Evolutionary conservation across 1,284 basidiomycete genomes (phyloP), one percentile per base, ranked within the genome.

Genomic region (Ustilago esculenta): DNA sequence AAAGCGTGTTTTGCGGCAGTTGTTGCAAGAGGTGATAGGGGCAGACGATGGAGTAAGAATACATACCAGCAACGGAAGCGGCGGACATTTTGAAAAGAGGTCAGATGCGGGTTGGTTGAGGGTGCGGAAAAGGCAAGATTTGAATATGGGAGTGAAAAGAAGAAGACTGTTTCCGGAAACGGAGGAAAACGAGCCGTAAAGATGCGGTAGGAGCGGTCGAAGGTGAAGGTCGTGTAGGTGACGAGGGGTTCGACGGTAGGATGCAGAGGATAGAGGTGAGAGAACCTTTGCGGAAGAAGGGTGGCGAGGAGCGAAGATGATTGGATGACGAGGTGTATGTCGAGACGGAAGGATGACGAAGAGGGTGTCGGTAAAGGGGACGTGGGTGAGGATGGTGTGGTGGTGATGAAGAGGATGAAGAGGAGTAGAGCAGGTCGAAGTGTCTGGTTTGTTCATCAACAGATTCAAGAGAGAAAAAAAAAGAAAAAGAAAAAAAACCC

Each of bases 51-150:
- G 18, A 29, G 10, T 8, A n/a, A 20, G 14, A 15, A 25, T 39
- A 48, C 47, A 32, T 41, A 49, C 47, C 47, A 53, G 51, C 41
- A 45, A 45, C 25, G 20, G 58, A 18, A 60, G 58, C 51, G 37
- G 63, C 33, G 18, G 55, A 59, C 63, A 59, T 58, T 32, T 34
- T 53, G 7, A 37, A 20, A 36, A 24, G 25, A 14, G 3, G 30
- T n/a, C 24, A 21, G 32, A 15, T n/a, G 53, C 30, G 25, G 30
- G 15, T 6, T n/a, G 37, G 27, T 21, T 24, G 41, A 25, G 25
- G 37, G 24, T 33, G 36, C n/a, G 43, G 43, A 23, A 23, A 41
- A 30, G 34, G 41, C 23, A 43, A 24, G 20, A 23, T 36, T n/a
- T 24, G 36, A 33, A 24, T 4, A 46, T 37, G 34, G 49, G 36